Conservation (phyloP, 192 early-diverging fungal genomes). For the Mortierella claussenii region DNA sequence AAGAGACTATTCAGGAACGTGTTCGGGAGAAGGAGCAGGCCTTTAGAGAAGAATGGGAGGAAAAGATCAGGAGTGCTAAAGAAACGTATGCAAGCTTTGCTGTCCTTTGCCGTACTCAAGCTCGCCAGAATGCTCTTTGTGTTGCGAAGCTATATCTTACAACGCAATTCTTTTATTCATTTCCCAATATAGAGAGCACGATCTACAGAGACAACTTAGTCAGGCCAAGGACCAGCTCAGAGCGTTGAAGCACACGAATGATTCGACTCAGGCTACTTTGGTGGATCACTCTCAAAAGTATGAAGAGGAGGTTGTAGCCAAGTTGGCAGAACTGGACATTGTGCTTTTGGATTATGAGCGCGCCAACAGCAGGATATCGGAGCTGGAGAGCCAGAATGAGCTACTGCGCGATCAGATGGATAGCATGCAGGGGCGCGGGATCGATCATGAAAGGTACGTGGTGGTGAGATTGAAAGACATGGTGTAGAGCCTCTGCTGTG, state of each 20-base stretch:
- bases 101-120: too few species aligned
- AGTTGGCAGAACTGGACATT: slow-evolving; percentile 92
- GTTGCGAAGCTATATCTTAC: too few species aligned
- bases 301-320: slow-evolving; percentile 83
- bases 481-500: background rate
- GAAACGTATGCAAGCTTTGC: too few species aligned
- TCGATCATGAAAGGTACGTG: slow-evolving; percentile 35
- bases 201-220: slow-evolving; percentile 83
- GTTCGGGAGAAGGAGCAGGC: slow-evolving; percentile 76
- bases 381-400: slow-evolving; percentile 78
- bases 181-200: slow-evolving; percentile 67
- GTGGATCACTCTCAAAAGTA: slow-evolving; percentile 72
- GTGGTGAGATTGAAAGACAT: too few species aligned
- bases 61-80: slow-evolving; percentile 82
- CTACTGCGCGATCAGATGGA: slow-evolving; percentile 36
- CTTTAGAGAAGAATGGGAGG: slow-evolving; percentile 78
- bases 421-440: slow-evolving; percentile 34
- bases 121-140: too few species aligned
- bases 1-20: slow-evolving; percentile 76
- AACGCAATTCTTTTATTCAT: too few species aligned
- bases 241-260: slow-evolving; percentile 73
- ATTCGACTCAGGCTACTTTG: slow-evolving; percentile 76
- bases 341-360: slow-evolving; percentile 86
- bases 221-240: slow-evolving; percentile 81
- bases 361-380: slow-evolving; percentile 73